Conservation (phyloP, 768 basidiomycete genomes). For the Russula emetica region DNA sequence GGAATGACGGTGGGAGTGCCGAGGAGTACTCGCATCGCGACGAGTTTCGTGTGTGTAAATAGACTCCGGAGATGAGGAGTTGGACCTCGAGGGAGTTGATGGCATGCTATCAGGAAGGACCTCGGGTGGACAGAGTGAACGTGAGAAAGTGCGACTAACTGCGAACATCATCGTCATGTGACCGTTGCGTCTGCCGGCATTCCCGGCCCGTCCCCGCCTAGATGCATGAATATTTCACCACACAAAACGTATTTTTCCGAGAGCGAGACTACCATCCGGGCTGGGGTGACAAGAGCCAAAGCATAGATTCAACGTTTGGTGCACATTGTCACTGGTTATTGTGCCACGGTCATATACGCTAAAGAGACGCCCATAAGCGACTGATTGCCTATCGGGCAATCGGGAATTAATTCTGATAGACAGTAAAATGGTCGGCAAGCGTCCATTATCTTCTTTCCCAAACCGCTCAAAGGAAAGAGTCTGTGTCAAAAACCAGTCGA, state of each 20-base stretch:
- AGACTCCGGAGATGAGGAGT: conserved; percentile 14
- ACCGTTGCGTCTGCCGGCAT: conserved; percentile 10
- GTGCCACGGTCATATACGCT: no score
- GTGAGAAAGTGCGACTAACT: conserved; percentile 4
- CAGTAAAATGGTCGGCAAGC: neutral
- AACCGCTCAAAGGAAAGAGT: neutral
- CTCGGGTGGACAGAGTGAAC: neutral
- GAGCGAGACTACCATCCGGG: no score
- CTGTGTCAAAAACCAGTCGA: neutral
- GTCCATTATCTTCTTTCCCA: neutral
- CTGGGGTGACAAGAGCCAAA: no score
- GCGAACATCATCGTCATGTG: conserved; percentile 6
- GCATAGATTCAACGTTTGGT: no score
- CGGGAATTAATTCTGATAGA: neutral
- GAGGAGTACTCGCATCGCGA: conserved; percentile 8
- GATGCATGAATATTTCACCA: no score
- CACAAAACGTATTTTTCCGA: no score
- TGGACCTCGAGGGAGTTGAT: conserved; percentile 18
- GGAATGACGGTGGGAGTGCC: conserved; percentile 12
- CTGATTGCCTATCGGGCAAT: conserved; percentile 4
- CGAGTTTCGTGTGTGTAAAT: conserved; percentile 21
- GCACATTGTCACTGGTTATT: no score
- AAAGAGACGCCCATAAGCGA: neutral
- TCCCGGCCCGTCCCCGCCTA: neutral
- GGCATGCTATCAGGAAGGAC: conserved; percentile 7